Evolutionary conservation across 2,329 filamentous ascomycete genomes (phyloP).

Genomic region (Erysiphe pisi): DNA sequence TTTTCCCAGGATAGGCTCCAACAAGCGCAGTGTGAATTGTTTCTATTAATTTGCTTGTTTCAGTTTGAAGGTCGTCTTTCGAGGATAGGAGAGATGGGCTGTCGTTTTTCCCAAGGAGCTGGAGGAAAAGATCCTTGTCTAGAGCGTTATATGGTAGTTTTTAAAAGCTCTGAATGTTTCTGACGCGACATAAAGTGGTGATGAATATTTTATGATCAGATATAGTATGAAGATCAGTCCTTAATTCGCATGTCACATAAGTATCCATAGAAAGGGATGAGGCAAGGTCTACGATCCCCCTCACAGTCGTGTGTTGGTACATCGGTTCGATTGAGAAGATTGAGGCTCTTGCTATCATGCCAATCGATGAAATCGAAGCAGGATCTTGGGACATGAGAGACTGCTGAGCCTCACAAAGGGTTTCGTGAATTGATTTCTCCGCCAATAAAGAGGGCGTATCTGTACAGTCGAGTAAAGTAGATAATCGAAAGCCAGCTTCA

Average conservation of each 20-base stretch:
- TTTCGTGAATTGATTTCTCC: constrained; percentile 14
- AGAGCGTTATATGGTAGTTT: not conserved
- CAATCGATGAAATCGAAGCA: constrained; percentile 5
- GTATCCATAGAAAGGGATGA: not conserved
- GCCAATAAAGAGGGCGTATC: constrained; percentile 2
- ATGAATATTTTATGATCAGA: not conserved
- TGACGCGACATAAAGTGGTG: not conserved
- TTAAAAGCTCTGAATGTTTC: not conserved
- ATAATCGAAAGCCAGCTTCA: not conserved
- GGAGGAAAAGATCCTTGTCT: too few species aligned
- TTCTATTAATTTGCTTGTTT: not conserved
- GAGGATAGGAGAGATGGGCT: too few species aligned
- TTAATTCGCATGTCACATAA: not conserved
- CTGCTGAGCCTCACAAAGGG: not conserved
- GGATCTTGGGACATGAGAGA: not conserved
- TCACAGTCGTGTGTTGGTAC: not conserved
- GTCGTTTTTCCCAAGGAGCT: too few species aligned
- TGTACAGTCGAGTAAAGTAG: not conserved
- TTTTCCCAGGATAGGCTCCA: not conserved
- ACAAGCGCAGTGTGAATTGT: not conserved
- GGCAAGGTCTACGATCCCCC: constrained; percentile 4
- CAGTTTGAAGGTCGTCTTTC: too few species aligned
- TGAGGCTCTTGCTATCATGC: not conserved
- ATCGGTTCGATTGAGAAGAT: not conserved
- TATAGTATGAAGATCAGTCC: not conserved